Evolutionary conservation across 1,284 basidiomycete genomes (phyloP).

Genomic region (Trametes hirsuta): DNA sequence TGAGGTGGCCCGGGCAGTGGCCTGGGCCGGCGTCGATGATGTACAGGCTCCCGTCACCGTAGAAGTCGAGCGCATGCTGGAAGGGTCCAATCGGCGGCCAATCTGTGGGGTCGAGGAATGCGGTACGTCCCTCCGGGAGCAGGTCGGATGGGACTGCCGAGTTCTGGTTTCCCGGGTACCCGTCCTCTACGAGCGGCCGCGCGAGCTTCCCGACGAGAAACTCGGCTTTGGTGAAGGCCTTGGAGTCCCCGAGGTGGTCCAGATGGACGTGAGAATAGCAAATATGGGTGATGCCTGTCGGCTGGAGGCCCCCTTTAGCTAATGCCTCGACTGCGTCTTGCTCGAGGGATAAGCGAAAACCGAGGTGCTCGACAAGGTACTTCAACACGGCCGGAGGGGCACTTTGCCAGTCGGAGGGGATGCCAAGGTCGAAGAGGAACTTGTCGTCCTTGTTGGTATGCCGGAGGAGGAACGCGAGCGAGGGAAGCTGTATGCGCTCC

Average conservation of each 20-base stretch:
- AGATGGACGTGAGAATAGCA: slow-evolving; percentile 55
- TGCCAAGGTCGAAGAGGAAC: slow-evolving; percentile 58
- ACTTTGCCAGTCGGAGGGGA: slow-evolving; percentile 48
- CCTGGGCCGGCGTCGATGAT: slow-evolving; percentile 55
- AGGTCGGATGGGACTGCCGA: slow-evolving; percentile 39
- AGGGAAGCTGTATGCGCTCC: slow-evolving; percentile 36
- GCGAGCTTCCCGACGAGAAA: slow-evolving; percentile 49
- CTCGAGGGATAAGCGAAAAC: slow-evolving; percentile 32
- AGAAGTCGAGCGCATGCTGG: slow-evolving; percentile 53
- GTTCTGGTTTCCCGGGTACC: slow-evolving; percentile 46
- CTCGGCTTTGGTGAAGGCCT: slow-evolving; percentile 48
- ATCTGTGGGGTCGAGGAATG: slow-evolving; percentile 27
- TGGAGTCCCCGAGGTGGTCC: slow-evolving; percentile 48
- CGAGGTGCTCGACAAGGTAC: slow-evolving; percentile 15
- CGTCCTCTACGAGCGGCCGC: slow-evolving; percentile 37
- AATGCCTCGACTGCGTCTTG: slow-evolving; percentile 54
- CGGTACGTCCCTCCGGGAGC: slow-evolving; percentile 47
- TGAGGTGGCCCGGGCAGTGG: slow-evolving; percentile 56
- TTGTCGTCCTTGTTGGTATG: slow-evolving; percentile 41
- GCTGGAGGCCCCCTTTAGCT: slow-evolving; percentile 47
- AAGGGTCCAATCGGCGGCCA: slow-evolving; percentile 48
- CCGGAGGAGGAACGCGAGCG: slow-evolving; percentile 52
- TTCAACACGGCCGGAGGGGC: slow-evolving; percentile 36
- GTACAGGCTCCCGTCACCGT: slow-evolving; percentile 59
- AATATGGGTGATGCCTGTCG: slow-evolving; percentile 46